Evolutionary conservation across 2,329 filamentous ascomycete species (phyloP).

Genomic region (Penicillium sp.): DNA sequence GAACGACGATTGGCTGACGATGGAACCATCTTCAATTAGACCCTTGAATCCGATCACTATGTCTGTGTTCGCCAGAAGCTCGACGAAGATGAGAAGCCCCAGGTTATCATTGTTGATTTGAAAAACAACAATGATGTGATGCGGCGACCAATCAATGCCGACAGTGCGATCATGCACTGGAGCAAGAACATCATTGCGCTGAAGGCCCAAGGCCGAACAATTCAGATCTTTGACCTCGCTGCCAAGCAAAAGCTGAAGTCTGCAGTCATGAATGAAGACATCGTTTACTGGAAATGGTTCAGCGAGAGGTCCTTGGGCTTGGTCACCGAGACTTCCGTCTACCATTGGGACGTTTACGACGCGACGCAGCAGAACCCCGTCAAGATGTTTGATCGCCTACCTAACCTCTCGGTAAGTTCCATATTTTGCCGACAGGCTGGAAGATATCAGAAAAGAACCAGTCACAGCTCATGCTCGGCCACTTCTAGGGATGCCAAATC

Average conservation of each 20-base stretch:
- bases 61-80: conserved; percentile 96
- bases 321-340: conserved; percentile 84
- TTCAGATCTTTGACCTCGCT: conserved; percentile 95
- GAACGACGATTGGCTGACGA: background rate
- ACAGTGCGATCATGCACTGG: conserved; percentile 99
- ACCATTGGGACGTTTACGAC: conserved; percentile 97
- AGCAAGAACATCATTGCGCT: conserved; percentile 91
- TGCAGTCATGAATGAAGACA: conserved; percentile 91
- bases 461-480: conserved; percentile 2
- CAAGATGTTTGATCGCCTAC: conserved; percentile 91
- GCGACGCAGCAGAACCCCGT: conserved; percentile 68
- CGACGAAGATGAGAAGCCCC: conserved; percentile 72
- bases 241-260: conserved; percentile 96
- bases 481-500: conserved; percentile 78
- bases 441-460: background rate
- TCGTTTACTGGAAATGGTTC: conserved; percentile 99
- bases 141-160: conserved; percentile 91
- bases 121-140: conserved; percentile 97
- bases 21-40: conserved; percentile 50
- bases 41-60: conserved; percentile 93
- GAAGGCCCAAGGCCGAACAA: conserved; percentile 85
- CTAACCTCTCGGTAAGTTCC: conserved; percentile 70
- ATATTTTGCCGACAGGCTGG: too few species aligned
- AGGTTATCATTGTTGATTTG: conserved; percentile 96
- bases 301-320: conserved; percentile 81